A percentile compares a stretch with the other conserved stretches of the same genome.
phyloP scores from a whole-genome alignment of 1,284 basidiomycete species.

The Austroboletus novae-zelandiae region DNA sequence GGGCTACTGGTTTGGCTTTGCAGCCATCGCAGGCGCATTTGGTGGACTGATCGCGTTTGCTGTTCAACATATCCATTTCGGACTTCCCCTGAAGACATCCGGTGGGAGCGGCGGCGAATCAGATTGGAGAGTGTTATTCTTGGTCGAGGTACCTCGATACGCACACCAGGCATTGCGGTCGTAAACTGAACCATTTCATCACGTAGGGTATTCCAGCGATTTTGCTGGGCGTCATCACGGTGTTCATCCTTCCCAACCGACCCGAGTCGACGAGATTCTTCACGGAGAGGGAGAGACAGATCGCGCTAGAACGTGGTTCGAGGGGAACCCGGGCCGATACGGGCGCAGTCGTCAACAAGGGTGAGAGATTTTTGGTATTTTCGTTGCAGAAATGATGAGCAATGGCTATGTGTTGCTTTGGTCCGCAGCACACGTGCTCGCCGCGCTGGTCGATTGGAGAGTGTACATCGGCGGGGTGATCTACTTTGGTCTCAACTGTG shows the following conservation, averaged over 20 bases:
- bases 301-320: constrained; percentile 75
- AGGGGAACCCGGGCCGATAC: constrained; percentile 64
- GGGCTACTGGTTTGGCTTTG: constrained; percentile 80
- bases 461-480: constrained; percentile 61
- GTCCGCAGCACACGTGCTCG: constrained; percentile 52
- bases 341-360: constrained; percentile 64
- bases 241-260: constrained; percentile 70
- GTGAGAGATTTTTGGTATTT: constrained; percentile 35
- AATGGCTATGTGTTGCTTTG: neutral
- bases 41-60: constrained; percentile 78
- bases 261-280: constrained; percentile 75
- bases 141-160: constrained; percentile 58
- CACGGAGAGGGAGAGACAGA: constrained; percentile 64
- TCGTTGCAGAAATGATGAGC: neutral
- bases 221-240: constrained; percentile 64
- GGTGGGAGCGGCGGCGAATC: constrained; percentile 30
- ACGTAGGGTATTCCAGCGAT: constrained; percentile 63
- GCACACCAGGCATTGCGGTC: too few species aligned
- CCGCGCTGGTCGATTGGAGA: constrained; percentile 68
- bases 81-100: constrained; percentile 15
- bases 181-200: neutral
- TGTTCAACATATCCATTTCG: constrained; percentile 53
- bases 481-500: constrained; percentile 79
- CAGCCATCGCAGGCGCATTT: constrained; percentile 76
- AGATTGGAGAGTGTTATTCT: constrained; percentile 68